Evolutionary conservation across 805 yeast species (phyloP), one percentile per base, ranked within the genome.

Genomic region (Sporopachydermia lactativora): DNA sequence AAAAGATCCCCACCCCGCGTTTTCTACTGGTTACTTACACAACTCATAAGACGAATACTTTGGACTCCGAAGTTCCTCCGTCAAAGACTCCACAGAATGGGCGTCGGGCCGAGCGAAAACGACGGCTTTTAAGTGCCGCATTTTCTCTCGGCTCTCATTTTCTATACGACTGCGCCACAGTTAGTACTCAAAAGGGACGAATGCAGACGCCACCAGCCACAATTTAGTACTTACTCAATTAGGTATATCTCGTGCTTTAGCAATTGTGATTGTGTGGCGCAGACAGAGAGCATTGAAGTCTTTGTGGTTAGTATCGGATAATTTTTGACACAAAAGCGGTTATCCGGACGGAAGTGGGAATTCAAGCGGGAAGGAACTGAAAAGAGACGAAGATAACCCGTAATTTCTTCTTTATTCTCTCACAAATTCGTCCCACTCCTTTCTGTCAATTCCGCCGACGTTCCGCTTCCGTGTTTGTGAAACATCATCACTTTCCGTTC

Each of bases 241-340:
- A 92, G 65, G 44, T 82, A 85, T n/a, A 92, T 73, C 46, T 89
- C 95, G 49, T 83, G 73, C 48, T 80, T 75, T 34, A 92, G 67
- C 37, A 92, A 66, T 42, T 77, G 81, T 2, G 94, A 78, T 55
- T 92, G 98, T 2, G 96, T 81, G 18, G 94, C 74, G 49, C 81
- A 76, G 71, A 92, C 68, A n/a, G 96, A 85, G 16, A 92, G 73
- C 17, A 86, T 75, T 0, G 86, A 69, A 4, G 94, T 82, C 49
- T 54, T 17, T 13, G n/a, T n/a, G n/a, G n/a, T n/a, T n/a, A n/a
- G n/a, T n/a, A n/a, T n/a, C n/a, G n/a, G n/a, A n/a, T n/a, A n/a
- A n/a, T n/a, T n/a, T n/a, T n/a, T n/a, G n/a, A n/a, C n/a, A n/a
- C n/a, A n/a, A n/a, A n/a, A n/a, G n/a, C n/a, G n/a, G n/a, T n/a